Percentiles rank a stretch among this genome's conserved stretches.
These are phyloP conservation scores for Ramichloridium luteum DNA, from an alignment of 2,329 filamentous ascomycete species.

Conservation along the genomic window DNA sequence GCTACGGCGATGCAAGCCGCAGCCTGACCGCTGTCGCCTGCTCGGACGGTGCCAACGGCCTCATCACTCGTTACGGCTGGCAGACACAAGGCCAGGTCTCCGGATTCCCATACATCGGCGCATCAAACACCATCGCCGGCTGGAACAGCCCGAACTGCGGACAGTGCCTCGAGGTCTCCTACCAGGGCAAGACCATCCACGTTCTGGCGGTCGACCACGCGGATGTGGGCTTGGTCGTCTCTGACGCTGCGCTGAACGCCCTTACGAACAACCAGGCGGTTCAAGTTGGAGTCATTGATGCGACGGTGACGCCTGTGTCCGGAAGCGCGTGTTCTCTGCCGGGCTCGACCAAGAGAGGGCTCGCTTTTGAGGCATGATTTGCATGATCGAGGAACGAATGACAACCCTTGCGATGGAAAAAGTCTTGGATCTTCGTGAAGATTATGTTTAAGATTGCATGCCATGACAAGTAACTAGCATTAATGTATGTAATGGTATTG, in stretches of 20 bases:
- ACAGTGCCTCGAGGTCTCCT: slow-evolving; percentile 40
- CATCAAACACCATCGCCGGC: slow-evolving; percentile 34
- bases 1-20: slow-evolving; percentile 51
- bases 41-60: slow-evolving; percentile 55
- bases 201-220: slow-evolving; percentile 38
- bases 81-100: slow-evolving; percentile 33
- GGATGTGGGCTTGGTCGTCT: slow-evolving; percentile 38
- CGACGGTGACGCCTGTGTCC: slow-evolving; percentile 17
- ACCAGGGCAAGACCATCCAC: slow-evolving; percentile 35
- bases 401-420: no score
- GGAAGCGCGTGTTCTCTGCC: not conserved
- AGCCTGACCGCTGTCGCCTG: slow-evolving; percentile 49
- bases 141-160: slow-evolving; percentile 40
- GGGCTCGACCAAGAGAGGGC: no score
- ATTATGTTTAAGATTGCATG: no score
- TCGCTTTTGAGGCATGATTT: no score
- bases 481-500: no score
- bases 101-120: slow-evolving; percentile 38
- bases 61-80: slow-evolving; percentile 49
- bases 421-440: no score
- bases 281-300: slow-evolving; percentile 28
- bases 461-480: no score
- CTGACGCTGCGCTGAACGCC: slow-evolving; percentile 35
- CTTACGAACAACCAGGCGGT: slow-evolving; percentile 37
- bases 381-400: no score